phyloP scores from a whole-genome alignment of 148 eudicot genomes.

The Rhododendron mucronatum region DNA sequence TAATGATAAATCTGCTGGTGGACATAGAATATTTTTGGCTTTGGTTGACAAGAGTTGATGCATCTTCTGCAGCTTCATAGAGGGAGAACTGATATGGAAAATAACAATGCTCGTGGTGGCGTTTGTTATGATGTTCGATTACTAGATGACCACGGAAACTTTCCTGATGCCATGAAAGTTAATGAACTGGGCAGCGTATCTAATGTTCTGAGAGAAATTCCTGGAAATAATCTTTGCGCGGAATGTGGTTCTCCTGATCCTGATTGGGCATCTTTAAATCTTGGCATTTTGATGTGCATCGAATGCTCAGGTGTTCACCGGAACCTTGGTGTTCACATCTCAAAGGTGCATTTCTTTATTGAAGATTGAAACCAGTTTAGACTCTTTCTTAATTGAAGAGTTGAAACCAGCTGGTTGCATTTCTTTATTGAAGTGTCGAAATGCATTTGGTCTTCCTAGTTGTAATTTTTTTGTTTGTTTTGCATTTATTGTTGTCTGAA shows the following conservation, averaged over 20 bases:
- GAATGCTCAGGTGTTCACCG: constrained; percentile 94
- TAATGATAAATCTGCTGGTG: constrained; percentile 6
- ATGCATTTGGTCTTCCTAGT: not conserved
- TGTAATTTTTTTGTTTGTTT: not conserved
- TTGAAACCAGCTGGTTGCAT: constrained; percentile 6
- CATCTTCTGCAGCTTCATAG: constrained; percentile 40
- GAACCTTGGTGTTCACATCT: constrained; percentile 94
- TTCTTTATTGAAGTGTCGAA: not conserved
- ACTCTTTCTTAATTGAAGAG: not conserved
- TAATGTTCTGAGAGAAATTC: constrained; percentile 53
- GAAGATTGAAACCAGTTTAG: not conserved
- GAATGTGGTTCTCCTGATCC: constrained; percentile 80
- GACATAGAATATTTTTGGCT: not conserved
- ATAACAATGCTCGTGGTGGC: constrained; percentile 18
- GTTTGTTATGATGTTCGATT: constrained; percentile 30
- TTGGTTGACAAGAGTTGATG: constrained; percentile 16
- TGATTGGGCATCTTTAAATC: constrained; percentile 93
- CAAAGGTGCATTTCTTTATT: constrained; percentile 52
- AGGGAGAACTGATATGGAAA: constrained; percentile 29
- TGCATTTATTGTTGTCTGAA: not conserved
- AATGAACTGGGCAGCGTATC: constrained; percentile 54
- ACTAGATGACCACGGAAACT: constrained; percentile 22
- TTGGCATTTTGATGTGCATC: constrained; percentile 83
- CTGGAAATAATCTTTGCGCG: constrained; percentile 80
- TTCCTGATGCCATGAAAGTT: constrained; percentile 32